Conservation (phyloP, 495 filamentous ascomycete species). For the Lasiosphaeria ovina region DNA sequence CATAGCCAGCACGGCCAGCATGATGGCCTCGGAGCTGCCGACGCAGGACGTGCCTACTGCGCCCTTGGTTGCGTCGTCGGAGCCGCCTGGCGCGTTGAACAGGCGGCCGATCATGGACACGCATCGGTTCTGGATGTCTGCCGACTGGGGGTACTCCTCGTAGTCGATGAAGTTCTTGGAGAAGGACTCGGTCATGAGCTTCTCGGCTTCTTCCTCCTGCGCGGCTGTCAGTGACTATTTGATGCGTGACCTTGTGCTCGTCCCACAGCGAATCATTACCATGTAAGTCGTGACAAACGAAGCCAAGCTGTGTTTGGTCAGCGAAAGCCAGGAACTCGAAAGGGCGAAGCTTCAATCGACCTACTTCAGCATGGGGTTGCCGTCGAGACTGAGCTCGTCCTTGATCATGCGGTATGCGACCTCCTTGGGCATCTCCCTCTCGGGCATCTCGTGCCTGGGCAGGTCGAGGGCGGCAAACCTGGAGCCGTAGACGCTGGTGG, state of each 20-base stretch:
- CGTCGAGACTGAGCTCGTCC: conserved; percentile 85
- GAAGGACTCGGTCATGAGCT: conserved; percentile 84
- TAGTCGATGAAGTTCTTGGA: conserved; percentile 95
- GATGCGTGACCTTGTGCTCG: background rate
- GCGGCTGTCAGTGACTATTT: conserved; percentile 1
- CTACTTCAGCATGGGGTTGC: conserved; percentile 84
- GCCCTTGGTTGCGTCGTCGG: conserved; percentile 41
- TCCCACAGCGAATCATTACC: conserved; percentile 41
- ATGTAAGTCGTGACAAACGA: conserved; percentile 87
- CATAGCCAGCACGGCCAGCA: conserved; percentile 87
- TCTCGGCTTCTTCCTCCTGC: conserved; percentile 84
- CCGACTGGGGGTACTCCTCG: conserved; percentile 85
- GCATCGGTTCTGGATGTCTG: conserved; percentile 89
- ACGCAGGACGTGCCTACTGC: conserved; percentile 84
- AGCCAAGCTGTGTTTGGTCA: conserved; percentile 53
- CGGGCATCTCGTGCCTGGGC: conserved; percentile 84
- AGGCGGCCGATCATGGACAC: conserved; percentile 91
- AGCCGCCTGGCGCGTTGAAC: conserved; percentile 65
- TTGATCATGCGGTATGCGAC: conserved; percentile 95
- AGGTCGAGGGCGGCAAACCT: conserved; percentile 75
- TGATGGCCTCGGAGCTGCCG: conserved; percentile 85
- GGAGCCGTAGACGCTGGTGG: conserved; percentile 79
- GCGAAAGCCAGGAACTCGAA: background rate
- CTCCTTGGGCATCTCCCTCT: conserved; percentile 81
- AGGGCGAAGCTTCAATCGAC: conserved; percentile 21